Evolutionary conservation across 23 red algal genomes (phyloP).

Genomic region (Chondrus crispus): DNA sequence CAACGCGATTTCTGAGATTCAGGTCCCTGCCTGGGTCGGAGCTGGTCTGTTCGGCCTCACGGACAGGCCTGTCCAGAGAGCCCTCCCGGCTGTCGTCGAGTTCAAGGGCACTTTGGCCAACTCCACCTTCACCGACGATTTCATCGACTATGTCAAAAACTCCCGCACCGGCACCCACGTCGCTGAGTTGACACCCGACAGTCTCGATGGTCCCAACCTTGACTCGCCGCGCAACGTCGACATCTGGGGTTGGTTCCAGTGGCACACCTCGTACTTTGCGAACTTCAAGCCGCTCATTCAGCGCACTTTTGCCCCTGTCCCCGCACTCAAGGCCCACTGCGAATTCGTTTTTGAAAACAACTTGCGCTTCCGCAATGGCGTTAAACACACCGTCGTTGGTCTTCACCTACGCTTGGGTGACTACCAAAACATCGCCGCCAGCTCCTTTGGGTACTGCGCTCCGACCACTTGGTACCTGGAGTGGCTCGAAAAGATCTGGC

Average conservation of each 20-base stretch:
- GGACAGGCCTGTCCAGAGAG: conserved; percentile 52
- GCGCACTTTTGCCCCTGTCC: conserved; percentile 65
- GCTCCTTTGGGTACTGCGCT: conserved; percentile 96
- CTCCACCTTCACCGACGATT: conserved; percentile 93
- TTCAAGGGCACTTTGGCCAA: conserved; percentile 73
- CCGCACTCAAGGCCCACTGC: conserved; percentile 33
- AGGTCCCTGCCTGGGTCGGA: conserved; percentile 92
- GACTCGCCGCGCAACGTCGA: conserved; percentile 60
- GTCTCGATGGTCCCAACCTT: background rate
- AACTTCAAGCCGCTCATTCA: conserved; percentile 72
- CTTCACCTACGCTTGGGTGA: conserved; percentile 96
- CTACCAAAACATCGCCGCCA: conserved; percentile 96
- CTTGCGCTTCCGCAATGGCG: conserved; percentile 43
- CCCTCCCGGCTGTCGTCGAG: conserved; percentile 87
- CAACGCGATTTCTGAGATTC: conserved; percentile 52
- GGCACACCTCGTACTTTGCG: conserved; percentile 87
- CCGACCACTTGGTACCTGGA: conserved; percentile 96
- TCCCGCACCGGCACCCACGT: conserved; percentile 68
- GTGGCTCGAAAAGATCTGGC: conserved; percentile 93
- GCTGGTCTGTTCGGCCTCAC: conserved; percentile 72
- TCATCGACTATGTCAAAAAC: conserved; percentile 91
- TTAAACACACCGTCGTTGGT: conserved; percentile 81
- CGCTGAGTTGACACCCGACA: conserved; percentile 33
- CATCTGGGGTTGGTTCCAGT: conserved; percentile 99
- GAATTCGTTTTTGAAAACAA: conserved; percentile 34